A percentile compares a stretch with the other conserved stretches of the same genome.
phyloP scores from a whole-genome alignment of 371 early-diverging fungal genomes.

The Smittium culicis region DNA sequence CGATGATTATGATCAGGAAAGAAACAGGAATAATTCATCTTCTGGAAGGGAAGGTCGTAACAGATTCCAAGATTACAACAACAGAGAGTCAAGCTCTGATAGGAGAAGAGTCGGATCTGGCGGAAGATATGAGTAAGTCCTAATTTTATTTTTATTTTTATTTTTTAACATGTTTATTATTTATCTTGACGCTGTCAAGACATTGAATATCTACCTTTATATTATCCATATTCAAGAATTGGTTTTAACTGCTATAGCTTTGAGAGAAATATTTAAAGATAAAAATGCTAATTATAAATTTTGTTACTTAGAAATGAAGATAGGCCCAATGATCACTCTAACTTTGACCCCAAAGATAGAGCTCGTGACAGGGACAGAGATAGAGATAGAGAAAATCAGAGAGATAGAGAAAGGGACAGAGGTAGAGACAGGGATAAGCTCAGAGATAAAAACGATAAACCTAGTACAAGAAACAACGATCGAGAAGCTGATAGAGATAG shows the following conservation, averaged over 20 bases:
- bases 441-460: neutral
- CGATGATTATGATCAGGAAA: neutral
- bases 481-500: neutral
- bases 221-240: too few relatives aligned
- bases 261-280: neutral
- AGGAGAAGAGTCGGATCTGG: neutral
- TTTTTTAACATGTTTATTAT: too few relatives aligned
- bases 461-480: neutral
- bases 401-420: slow-evolving; percentile 8
- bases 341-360: neutral
- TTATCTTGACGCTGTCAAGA: too few relatives aligned
- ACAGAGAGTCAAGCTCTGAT: neutral
- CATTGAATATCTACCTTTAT: too few relatives aligned
- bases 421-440: neutral
- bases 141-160: too few relatives aligned
- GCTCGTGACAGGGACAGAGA: slow-evolving; percentile 9
- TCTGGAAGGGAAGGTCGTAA: neutral
- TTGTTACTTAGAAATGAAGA: slow-evolving; percentile 1
- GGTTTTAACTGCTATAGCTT: too few relatives aligned
- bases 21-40: neutral
- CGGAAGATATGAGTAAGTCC: neutral
- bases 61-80: neutral
- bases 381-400: slow-evolving; percentile 1
- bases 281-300: neutral
- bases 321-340: neutral